phyloP scores from a whole-genome alignment of 176 grass and related monocot species.

The Aegilops speltoides region DNA sequence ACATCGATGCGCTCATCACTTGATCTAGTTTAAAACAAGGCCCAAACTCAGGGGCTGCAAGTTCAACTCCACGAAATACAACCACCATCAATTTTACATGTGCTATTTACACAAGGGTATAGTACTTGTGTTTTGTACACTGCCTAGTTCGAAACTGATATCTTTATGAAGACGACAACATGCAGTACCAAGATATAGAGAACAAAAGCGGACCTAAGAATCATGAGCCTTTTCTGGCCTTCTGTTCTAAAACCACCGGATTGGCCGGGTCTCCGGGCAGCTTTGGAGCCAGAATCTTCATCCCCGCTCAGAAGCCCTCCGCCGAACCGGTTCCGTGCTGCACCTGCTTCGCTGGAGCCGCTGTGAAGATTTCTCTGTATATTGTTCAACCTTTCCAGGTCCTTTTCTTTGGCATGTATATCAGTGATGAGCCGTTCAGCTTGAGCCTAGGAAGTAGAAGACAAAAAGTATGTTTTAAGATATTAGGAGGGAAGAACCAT shows the following conservation, averaged over 20 bases:
- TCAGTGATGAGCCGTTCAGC: conserved; percentile 69
- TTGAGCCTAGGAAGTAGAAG: conserved; percentile 53
- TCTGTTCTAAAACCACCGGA: conserved; percentile 46
- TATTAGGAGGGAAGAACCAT: not conserved
- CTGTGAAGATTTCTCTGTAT: conserved; percentile 39
- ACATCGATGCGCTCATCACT: not conserved
- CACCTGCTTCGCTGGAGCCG: conserved; percentile 34
- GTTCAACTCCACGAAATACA: not conserved
- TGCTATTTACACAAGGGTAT: conserved; percentile 25
- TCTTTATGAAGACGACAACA: conserved; percentile 80
- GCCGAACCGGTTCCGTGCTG: conserved; percentile 46
- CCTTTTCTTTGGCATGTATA: conserved; percentile 71
- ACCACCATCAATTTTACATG: not conserved
- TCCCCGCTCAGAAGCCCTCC: conserved; percentile 25
- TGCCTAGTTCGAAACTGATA: conserved; percentile 59
- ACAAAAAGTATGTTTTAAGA: not conserved
- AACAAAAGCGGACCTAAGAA: conserved; percentile 82
- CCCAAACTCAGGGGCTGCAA: not conserved
- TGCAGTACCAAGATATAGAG: conserved; percentile 87
- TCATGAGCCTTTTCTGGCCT: conserved; percentile 60
- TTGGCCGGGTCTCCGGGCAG: conserved; percentile 30
- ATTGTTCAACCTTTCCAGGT: conserved; percentile 70
- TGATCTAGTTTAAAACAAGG: not conserved
- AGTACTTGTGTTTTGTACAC: not conserved
- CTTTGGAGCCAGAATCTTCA: conserved; percentile 47